Evolutionary conservation across 106 monocot genomes (phyloP), one percentile per base, ranked within the genome.

Genomic region (Acorus gramineus): DNA sequence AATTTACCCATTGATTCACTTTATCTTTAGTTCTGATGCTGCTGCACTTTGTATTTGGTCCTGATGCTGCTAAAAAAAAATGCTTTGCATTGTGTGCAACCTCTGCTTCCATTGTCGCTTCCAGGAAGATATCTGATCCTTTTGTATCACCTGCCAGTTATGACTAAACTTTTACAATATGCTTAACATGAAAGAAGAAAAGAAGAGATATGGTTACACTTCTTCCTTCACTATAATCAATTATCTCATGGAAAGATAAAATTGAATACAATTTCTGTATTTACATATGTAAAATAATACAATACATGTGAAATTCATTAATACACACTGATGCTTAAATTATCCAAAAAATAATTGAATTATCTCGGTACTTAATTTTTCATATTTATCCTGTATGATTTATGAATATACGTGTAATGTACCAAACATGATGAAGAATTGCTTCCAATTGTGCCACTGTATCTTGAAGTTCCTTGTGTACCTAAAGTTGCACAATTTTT

Each of bases 381-480:
- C n/a, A n/a, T n/a, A n/a, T n/a, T n/a, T n/a, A n/a, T n/a, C n/a
- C n/a, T n/a, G n/a, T n/a, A n/a, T n/a, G n/a, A 43, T 46, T 65
- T 61, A 80, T 80, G 48, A 77, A 42, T 14, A 67, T 84, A 43
- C 85, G 68, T 53, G 80, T 78, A 9, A 93, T 73, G 74, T 78
- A 80, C 53, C 85, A 66, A 14, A 93, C 78, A 69, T 93, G 85
- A 69, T 87, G 78, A 11, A 87, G 87, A 61, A 93, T 88, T 46
- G 92, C 87, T 59, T 92, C 87, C 65, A 92, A 56, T 28, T 84
- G 81, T 48, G 92, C 84, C 45, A 87, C 77, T 44, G 87, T 71
- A 42, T 93, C 87, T 68, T 82, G 87, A 55, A 93, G 80, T 71
- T 93, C 92, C 66, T 93, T 93, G 50, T 88, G 87, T 53, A 87